phyloP scores from a whole-genome alignment of 2,329 filamentous ascomycete species.

The Nemania serpens region DNA sequence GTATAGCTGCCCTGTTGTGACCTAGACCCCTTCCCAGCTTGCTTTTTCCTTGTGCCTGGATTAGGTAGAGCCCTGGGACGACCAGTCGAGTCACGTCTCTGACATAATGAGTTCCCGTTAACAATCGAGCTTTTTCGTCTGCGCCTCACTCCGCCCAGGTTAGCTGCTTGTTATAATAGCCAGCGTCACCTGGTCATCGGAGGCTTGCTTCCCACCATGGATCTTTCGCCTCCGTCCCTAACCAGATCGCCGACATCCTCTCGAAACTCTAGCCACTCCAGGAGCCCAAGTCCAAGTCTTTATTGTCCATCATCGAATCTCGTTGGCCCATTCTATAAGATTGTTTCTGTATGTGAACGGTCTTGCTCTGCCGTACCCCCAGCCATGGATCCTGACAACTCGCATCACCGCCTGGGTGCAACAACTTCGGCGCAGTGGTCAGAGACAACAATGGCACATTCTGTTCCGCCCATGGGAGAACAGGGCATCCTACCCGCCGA shows the following conservation, averaged over 20 bases:
- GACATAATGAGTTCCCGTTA: slow-evolving; percentile 25
- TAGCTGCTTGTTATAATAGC: slow-evolving; percentile 25
- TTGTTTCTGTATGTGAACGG: slow-evolving; percentile 48
- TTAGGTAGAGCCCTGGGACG: slow-evolving; percentile 13
- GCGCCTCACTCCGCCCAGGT: slow-evolving; percentile 23
- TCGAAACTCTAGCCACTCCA: slow-evolving; percentile 51
- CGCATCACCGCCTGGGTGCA: slow-evolving; percentile 46
- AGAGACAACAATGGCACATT: slow-evolving; percentile 46
- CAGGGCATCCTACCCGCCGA: slow-evolving; percentile 54
- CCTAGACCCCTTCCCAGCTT: slow-evolving; percentile 18
- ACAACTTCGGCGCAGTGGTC: slow-evolving; percentile 53
- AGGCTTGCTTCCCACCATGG: slow-evolving; percentile 45
- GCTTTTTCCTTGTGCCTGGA: slow-evolving; percentile 10
- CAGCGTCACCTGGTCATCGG: slow-evolving; percentile 19
- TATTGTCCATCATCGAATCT: slow-evolving; percentile 54
- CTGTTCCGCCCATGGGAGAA: slow-evolving; percentile 47
- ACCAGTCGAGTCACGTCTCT: slow-evolving; percentile 19
- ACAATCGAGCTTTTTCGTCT: slow-evolving; percentile 11
- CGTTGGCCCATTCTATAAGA: slow-evolving; percentile 49
- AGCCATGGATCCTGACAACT: slow-evolving; percentile 44
- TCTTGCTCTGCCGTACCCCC: slow-evolving; percentile 45
- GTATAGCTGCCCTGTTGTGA: slow-evolving; percentile 26
- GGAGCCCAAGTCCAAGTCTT: slow-evolving; percentile 46
- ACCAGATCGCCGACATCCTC: slow-evolving; percentile 51
- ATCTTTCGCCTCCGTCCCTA: slow-evolving; percentile 54